A percentile compares a stretch with the other conserved stretches of the same genome.
Conservation (phyloP, 306 rosid species). For the Canavalia gladiata region DNA sequence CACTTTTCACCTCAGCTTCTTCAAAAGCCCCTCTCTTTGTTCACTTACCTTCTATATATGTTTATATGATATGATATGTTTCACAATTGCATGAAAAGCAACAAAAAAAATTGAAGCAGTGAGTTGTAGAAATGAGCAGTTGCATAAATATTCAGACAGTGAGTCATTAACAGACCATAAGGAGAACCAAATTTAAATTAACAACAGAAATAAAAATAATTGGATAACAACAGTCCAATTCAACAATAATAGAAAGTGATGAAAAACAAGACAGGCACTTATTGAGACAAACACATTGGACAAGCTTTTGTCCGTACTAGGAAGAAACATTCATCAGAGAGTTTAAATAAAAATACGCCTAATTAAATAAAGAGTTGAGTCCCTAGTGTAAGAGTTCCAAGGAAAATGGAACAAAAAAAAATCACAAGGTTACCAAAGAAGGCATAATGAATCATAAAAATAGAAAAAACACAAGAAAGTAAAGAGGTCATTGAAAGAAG, state of each 20-base stretch:
- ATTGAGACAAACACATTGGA: constrained; percentile 42
- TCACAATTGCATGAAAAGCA: constrained; percentile 37
- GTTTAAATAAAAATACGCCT: neutral
- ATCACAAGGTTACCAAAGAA: constrained; percentile 28
- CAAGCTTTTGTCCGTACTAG: constrained; percentile 42
- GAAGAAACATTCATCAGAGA: constrained; percentile 13
- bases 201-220: constrained; percentile 32
- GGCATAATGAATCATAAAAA: constrained; percentile 31
- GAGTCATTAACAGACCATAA: neutral
- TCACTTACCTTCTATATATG: constrained; percentile 39
- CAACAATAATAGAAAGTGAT: constrained; percentile 28
- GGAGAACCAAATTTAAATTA: constrained; percentile 12
- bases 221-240: neutral
- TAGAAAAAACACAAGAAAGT: constrained; percentile 11
- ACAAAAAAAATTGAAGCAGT: constrained; percentile 18
- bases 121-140: constrained; percentile 15
- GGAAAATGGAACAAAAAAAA: constrained; percentile 42
- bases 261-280: neutral
- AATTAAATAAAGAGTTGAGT: constrained; percentile 29
- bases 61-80: neutral
- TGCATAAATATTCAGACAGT: constrained; percentile 14
- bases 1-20: constrained; percentile 37
- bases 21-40: constrained; percentile 38
- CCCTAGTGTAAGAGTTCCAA: constrained; percentile 38
- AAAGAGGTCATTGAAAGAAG: constrained; percentile 17